These are phyloP conservation scores for Rhodotorula diobovata DNA, from an alignment of 768 basidiomycete species.

Conservation along the genomic window DNA sequence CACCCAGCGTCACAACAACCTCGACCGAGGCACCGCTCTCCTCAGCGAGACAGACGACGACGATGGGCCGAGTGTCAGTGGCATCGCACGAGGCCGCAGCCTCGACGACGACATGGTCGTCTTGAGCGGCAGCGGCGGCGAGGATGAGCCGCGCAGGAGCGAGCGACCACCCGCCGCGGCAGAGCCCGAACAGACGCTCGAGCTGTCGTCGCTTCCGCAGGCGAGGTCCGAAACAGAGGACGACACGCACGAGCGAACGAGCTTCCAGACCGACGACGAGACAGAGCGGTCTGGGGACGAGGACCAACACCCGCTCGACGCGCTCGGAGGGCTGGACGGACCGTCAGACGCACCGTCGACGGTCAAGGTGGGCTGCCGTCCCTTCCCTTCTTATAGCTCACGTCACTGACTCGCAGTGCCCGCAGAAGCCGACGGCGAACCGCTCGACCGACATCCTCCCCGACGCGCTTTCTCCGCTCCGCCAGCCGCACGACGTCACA, in stretches of 20 bases:
- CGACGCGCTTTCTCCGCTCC: conserved; percentile 22
- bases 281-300: neutral
- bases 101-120: conserved; percentile 32
- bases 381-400: too few relatives aligned
- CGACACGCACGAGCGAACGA: neutral
- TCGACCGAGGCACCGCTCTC: too few relatives aligned
- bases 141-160: neutral
- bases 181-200: neutral
- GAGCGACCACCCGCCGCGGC: neutral
- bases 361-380: neutral
- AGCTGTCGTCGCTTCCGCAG: neutral
- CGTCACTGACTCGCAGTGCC: too few relatives aligned
- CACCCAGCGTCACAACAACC: neutral
- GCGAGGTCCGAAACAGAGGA: neutral
- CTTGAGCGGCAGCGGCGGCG: conserved; percentile 17
- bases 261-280: neutral
- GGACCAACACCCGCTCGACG: conserved; percentile 19
- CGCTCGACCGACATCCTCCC: neutral
- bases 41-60: neutral
- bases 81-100: conserved; percentile 8
- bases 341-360: neutral
- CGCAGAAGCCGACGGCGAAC: neutral
- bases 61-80: conserved; percentile 13
- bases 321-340: neutral
- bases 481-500: conserved; percentile 1